These are phyloP conservation scores for Baeospora myosura DNA, from an alignment of 1,284 basidiomycete genomes.

Conservation along the genomic window DNA sequence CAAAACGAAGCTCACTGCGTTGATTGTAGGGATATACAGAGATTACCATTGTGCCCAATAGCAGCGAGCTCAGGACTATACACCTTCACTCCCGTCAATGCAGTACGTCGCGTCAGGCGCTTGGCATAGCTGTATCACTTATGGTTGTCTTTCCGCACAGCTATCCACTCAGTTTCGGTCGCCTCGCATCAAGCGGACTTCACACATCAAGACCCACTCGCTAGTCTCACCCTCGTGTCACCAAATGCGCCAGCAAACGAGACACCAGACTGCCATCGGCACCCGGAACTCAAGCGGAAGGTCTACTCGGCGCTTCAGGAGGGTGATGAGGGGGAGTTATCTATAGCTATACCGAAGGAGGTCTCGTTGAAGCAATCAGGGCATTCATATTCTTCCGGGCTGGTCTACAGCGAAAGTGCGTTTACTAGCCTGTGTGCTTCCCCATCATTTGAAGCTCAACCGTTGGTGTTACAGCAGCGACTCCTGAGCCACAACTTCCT, in stretches of 20 bases:
- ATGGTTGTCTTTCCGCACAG: constrained; percentile 30
- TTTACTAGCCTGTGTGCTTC: background rate
- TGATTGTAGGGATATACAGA: constrained; percentile 78
- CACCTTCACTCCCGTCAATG: constrained; percentile 84
- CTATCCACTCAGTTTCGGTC: constrained; percentile 69
- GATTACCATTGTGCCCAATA: constrained; percentile 77
- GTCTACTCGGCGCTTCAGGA: constrained; percentile 87
- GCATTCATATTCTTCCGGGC: constrained; percentile 17
- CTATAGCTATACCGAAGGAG: constrained; percentile 81
- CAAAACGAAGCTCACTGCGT: constrained; percentile 16
- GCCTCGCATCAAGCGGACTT: constrained; percentile 66
- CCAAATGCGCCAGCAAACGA: constrained; percentile 41
- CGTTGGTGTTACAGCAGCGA: constrained; percentile 43
- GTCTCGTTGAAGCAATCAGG: constrained; percentile 63
- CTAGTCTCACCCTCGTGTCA: constrained; percentile 61
- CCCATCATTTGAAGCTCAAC: background rate
- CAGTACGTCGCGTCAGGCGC: constrained; percentile 44
- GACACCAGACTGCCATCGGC: constrained; percentile 78
- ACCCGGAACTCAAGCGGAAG: constrained; percentile 91
- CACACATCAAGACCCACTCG: constrained; percentile 69
- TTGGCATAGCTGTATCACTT: constrained; percentile 13
- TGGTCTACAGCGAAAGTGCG: constrained; percentile 13
- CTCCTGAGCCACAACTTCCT: constrained; percentile 72
- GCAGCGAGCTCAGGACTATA: constrained; percentile 68
- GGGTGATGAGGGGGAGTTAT: constrained; percentile 88